phyloP scores from a whole-genome alignment of 2,329 filamentous ascomycete genomes.

The Malbranchea cinnamomea region DNA sequence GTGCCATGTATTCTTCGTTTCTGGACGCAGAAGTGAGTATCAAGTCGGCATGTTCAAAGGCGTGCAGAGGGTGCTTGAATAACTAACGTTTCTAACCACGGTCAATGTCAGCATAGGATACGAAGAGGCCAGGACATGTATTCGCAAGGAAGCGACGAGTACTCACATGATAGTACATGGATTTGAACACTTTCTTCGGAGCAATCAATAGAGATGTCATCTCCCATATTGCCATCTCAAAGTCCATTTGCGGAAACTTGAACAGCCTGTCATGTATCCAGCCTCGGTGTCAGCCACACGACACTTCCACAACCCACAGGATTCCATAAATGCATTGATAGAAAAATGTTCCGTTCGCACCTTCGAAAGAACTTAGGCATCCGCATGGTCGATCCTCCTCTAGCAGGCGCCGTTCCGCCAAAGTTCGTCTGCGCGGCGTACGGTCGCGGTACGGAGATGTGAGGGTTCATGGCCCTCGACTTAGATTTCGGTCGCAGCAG shows the following conservation, averaged over 20 bases:
- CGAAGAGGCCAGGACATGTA: not conserved
- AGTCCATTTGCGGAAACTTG: constrained; percentile 62
- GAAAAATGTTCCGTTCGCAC: constrained; percentile 17
- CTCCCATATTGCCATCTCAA: constrained; percentile 59
- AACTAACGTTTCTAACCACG: constrained; percentile 12
- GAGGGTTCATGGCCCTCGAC: constrained; percentile 43
- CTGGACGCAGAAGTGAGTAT: constrained; percentile 25
- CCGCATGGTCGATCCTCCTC: constrained; percentile 37
- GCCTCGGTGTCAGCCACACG: no score
- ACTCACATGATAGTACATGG: constrained; percentile 54
- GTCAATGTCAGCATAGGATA: constrained; percentile 3
- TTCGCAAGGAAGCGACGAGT: not conserved
- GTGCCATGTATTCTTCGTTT: constrained; percentile 58
- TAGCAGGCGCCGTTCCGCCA: constrained; percentile 34
- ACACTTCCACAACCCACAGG: not conserved
- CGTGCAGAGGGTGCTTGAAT: no score
- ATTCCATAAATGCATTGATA: not conserved
- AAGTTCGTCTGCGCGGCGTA: constrained; percentile 40
- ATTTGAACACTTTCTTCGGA: constrained; percentile 56
- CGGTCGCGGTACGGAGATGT: constrained; percentile 44
- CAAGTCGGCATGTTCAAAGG: constrained; percentile 4
- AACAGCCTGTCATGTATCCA: constrained; percentile 44
- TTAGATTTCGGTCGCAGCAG: no score
- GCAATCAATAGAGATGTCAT: constrained; percentile 54
- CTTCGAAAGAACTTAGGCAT: constrained; percentile 55